phyloP scores from a whole-genome alignment of 805 yeast genomes.

The Saturnispora halmiae region DNA sequence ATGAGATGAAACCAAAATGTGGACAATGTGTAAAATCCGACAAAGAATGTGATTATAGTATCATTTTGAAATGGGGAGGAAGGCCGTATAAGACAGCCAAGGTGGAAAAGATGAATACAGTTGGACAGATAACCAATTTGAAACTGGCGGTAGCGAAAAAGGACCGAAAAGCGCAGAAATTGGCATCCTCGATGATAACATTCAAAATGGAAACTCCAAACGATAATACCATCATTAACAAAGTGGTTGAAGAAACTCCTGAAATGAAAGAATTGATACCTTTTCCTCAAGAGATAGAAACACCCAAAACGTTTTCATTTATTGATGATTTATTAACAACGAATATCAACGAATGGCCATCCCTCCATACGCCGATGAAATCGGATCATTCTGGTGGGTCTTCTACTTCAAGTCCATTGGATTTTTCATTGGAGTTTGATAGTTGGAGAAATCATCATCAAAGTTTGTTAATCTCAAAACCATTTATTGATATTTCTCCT shows the following conservation, averaged over 20 bases:
- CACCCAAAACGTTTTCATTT: constrained; percentile 7
- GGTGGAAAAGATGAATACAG: constrained; percentile 26
- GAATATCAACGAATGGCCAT: constrained; percentile 8
- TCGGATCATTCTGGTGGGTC: not conserved
- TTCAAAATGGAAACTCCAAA: constrained; percentile 14
- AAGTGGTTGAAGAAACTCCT: not conserved
- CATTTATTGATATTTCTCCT: constrained; percentile 10
- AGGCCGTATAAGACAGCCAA: constrained; percentile 45
- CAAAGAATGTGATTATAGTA: constrained; percentile 50
- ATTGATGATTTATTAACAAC: constrained; percentile 17
- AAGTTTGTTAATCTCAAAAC: constrained; percentile 12
- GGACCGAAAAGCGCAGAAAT: not conserved
- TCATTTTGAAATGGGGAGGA: constrained; percentile 68
- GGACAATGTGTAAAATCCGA: constrained; percentile 41
- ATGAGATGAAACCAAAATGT: constrained; percentile 58
- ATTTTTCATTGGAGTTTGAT: constrained; percentile 17
- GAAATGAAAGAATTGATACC: no score
- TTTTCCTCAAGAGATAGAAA: not conserved
- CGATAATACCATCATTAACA: not conserved
- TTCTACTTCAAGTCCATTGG: not conserved
- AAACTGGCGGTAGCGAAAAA: not conserved
- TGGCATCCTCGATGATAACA: constrained; percentile 7
- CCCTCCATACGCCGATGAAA: not conserved
- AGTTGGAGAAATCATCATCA: constrained; percentile 4
- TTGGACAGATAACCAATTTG: constrained; percentile 13